Base-by-base conservation (phyloP, 805 yeast species). In the Ogataea minuta region DNA sequence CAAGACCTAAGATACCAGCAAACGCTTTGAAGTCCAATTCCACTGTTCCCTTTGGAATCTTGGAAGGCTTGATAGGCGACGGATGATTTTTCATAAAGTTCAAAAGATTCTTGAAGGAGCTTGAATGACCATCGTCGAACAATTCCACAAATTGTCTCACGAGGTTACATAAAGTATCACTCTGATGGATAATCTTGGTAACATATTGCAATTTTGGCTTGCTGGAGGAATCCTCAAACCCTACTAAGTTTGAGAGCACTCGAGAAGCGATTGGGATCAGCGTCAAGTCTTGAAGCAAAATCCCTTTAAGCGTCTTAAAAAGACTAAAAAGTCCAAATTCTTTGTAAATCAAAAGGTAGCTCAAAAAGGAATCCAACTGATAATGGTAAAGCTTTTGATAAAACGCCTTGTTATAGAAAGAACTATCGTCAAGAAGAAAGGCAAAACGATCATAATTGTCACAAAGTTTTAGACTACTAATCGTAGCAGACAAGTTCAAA, bases 261-360 rank as follows among this genome's bases (percentile, higher is more conserved):
- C 37, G 34, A 4, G 65, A 39, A 6, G 57, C 48, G 17, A 53
- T 43, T 3, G 49, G 44, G n/a, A 56, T 46, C 28, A 73, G 34
- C 3, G 45, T 46, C 31, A 71, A 39, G 43, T 67, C 70, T 12
- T 52, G 56, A 8, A 51, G 36, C 19, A 72, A 63, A 8, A 64
- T 41, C 12, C 52, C 50, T 10, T 52, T 49, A 9, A 62, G 43
- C 32, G 64, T 64, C 41, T 65, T 66, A 31, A 74, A 49, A n/a
- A 74, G 43, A 39, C 66, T 64, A 36, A 62, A 66, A 7, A 71
- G 40, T 0, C 73, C 74, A 46, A 66, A 63, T 29, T 67, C 64
- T 31, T 53, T 52, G 40, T 59, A 60, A 12, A 57, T 53, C 21
- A 48, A 26, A 23, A 57, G 28, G 28, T 44, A 50, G 7, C 47